Conservation (phyloP, 129 eudicot genomes). For the Flaveria robusta region DNA sequence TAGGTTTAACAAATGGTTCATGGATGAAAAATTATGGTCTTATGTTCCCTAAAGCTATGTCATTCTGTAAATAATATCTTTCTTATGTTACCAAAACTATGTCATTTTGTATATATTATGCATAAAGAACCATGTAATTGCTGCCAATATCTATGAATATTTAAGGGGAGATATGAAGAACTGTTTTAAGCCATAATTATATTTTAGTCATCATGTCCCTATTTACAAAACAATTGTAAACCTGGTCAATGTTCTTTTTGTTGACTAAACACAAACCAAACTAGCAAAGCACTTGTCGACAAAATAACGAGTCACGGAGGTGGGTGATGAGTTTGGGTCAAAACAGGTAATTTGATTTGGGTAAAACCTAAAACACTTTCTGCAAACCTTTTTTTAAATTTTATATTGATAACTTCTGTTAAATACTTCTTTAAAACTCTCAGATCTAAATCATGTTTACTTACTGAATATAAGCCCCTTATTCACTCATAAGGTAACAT, state of each 20-base stretch:
- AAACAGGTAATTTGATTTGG: neutral
- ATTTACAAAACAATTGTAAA: conserved; percentile 60
- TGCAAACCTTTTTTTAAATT: neutral
- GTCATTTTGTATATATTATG: conserved; percentile 16
- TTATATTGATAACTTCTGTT: too few species aligned
- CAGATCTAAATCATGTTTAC: conserved; percentile 19
- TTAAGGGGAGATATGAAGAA: neutral
- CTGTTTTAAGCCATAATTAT: conserved; percentile 58
- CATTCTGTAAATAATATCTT: conserved; percentile 16
- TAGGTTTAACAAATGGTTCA: neutral
- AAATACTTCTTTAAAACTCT: neutral
- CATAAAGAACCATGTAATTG: conserved; percentile 7
- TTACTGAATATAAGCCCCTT: conserved; percentile 3
- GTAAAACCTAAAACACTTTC: neutral
- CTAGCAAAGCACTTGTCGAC: too few species aligned
- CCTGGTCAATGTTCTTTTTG: conserved; percentile 55
- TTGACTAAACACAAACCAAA: conserved; percentile 30
- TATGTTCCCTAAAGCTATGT: neutral
- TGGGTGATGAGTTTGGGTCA: neutral
- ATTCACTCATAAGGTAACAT: neutral
- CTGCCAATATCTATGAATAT: neutral
- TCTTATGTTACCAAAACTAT: conserved; percentile 15
- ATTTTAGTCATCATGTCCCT: conserved; percentile 79
- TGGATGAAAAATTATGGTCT: neutral
- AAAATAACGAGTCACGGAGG: neutral